Evolutionary conservation across 1,139 yeast species (phyloP), one percentile per base, ranked within the genome.

Genomic region (Geotrichum aggregatum): DNA sequence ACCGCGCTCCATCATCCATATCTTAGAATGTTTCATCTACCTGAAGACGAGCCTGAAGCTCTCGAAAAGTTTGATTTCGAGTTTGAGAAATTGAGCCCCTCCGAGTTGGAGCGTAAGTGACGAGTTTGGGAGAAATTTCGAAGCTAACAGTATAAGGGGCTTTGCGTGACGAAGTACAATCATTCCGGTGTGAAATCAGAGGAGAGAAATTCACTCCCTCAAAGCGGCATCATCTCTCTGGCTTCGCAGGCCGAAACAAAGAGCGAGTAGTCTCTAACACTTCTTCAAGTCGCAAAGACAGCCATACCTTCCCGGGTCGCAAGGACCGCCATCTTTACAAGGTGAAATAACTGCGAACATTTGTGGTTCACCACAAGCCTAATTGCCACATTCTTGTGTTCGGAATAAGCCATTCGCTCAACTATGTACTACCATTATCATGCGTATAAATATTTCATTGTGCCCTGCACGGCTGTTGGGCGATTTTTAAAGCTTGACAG

Each of bases 1-100:
- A 84, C 84, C 52, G 96, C 96, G 0, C 73, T 92, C 58, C 75
- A 77, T 51, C 96, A 88, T 67, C 87, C 88, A 13, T 91, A 85
- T 65, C 75, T 92, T 55, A 75, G 81, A 44, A 80, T 84, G 42
- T 86, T 95, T 86, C 96, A 87, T 63, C 92, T 85, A 63, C 87
- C 89, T 2, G 79, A 78, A 49, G 95, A 87, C 64, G 96, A 87
- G 64, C 94, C 94, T 10, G 82, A 74, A 41, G 85, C 94, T 65
- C 78, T 78, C 49, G 73, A 77, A 3, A 82, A 82, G 59, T 84
- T 87, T 64, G 91, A 87, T 63, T 86, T 87, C 66, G 74, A 83
- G 6, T 88, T 88, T 66, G 97, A 89, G 71, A 80, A 77, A 11
- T 80, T 82, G 42, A 45, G 47, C 33, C 45, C 49, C 6, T 40